Base-by-base conservation (phyloP, 208 protist genomes). In the Leptomonas pyrrhocoris region DNA sequence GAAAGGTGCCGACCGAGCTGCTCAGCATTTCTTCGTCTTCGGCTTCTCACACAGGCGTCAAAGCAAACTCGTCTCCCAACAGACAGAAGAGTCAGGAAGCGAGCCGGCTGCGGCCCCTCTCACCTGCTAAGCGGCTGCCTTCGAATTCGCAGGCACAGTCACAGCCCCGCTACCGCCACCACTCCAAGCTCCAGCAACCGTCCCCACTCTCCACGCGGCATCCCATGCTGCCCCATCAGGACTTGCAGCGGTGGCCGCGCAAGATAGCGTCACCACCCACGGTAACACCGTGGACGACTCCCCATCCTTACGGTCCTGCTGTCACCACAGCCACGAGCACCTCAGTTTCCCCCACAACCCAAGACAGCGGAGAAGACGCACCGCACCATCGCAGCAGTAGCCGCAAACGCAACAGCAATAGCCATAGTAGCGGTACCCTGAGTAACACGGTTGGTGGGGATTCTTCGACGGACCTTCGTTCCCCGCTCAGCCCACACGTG, bases 231-330 rank as follows among this genome's bases (percentile, higher is more conserved):
- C 0, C 61, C 15, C 34, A 23, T 12, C 21, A 67, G 16, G 27
- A 7, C 2, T 57, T 67, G 2, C 46, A 57, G 48, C 46, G 46
- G 34, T 67, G 61, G 61, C 45, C 36, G 48, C 61, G 48, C 0
- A 48, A 67, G 31, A 67, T 67, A 34, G 46, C 57, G 48, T 48
- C 61, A 6, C 61, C 61, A 16, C 48, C 61, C 2, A 23, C 48
- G 15, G 49, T 31, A 2, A 48, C 34, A 21, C 61, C 45, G 34
- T 57, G 61, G 61, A 67, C 61, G 9, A 25, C 61, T 2, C 61
- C 61, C 4, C 48, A 67, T 21, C 61, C 48, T 2, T 57, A 57
- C 48, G 46, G 30, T 5, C 61, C 46, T 30, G 2, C 53, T 19
- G 6, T 18, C 27, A 36, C 28, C 28, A 36, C 21, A 56, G 5